A percentile compares a stretch with the other conserved stretches of the same genome.
These are phyloP conservation scores for Sugiyamaella japonica DNA, from an alignment of 1,139 yeast genomes.

Conservation along the genomic window DNA sequence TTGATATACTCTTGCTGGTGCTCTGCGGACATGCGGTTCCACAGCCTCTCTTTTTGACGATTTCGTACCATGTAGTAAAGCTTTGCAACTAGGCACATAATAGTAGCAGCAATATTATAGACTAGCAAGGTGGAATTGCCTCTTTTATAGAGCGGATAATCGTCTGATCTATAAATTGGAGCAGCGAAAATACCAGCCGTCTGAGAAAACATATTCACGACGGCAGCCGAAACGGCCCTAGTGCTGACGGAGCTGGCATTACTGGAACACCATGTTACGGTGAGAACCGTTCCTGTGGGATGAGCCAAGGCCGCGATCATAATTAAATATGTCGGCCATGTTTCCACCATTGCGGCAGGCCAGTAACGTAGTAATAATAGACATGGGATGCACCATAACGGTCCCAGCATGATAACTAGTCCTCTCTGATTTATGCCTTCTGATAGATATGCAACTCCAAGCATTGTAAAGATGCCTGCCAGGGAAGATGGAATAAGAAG, in stretches of 20 bases:
- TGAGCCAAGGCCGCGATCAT: constrained; percentile 49
- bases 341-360: constrained; percentile 47
- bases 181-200: constrained; percentile 52
- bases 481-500: constrained; percentile 53
- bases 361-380: constrained; percentile 51
- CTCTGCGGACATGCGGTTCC: constrained; percentile 51
- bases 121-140: constrained; percentile 54
- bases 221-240: constrained; percentile 60
- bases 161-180: constrained; percentile 56
- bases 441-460: constrained; percentile 46
- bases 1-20: constrained; percentile 49
- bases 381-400: constrained; percentile 46
- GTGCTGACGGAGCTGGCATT: constrained; percentile 61
- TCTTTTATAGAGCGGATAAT: constrained; percentile 56
- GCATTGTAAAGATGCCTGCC: constrained; percentile 44
- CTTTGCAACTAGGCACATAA: constrained; percentile 27
- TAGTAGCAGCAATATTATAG: constrained; percentile 38
- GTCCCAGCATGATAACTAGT: constrained; percentile 39
- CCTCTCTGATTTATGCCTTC: constrained; percentile 45
- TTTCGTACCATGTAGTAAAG: constrained; percentile 52
- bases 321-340: constrained; percentile 46
- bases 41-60: constrained; percentile 44
- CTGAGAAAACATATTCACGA: constrained; percentile 65
- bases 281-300: constrained; percentile 51
- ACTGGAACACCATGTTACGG: constrained; percentile 60